These are phyloP conservation scores for Sporisorium sorghi DNA, from an alignment of 1,284 basidiomycete genomes.

Conservation along the genomic window DNA sequence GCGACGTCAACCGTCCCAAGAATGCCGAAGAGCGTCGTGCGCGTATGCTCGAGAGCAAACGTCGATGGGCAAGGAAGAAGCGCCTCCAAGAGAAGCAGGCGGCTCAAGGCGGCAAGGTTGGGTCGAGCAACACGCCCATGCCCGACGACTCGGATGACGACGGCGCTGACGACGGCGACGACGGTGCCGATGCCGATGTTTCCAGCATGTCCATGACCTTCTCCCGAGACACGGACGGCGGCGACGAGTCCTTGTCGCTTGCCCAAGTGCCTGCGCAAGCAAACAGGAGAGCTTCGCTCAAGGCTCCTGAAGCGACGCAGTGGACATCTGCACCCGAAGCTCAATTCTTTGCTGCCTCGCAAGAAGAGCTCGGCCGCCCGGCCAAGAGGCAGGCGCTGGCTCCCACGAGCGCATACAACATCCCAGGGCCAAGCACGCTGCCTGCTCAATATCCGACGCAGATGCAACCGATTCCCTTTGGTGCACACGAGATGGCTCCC, in stretches of 20 bases:
- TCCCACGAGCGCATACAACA: slow-evolving; percentile 29
- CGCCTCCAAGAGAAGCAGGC: slow-evolving; percentile 66
- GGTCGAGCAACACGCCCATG: slow-evolving; percentile 34
- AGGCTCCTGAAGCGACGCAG: slow-evolving; percentile 7
- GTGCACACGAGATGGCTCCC: slow-evolving; percentile 24
- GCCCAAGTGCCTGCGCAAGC: slow-evolving; percentile 7
- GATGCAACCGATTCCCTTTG: slow-evolving; percentile 14
- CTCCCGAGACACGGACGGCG: slow-evolving; percentile 7
- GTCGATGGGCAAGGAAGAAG: slow-evolving; percentile 73
- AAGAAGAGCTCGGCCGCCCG: slow-evolving; percentile 17
- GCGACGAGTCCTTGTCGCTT: slow-evolving; percentile 28
- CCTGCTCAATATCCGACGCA: slow-evolving; percentile 18
- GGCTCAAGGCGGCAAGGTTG: slow-evolving; percentile 33
- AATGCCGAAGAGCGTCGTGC: slow-evolving; percentile 72
- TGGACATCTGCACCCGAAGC: slow-evolving; percentile 14
- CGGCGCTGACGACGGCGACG: slow-evolving; percentile 26
- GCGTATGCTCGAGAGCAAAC: slow-evolving; percentile 72
- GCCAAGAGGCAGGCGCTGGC: slow-evolving; percentile 34
- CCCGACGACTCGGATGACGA: slow-evolving; percentile 37
- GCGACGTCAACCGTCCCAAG: slow-evolving; percentile 72
- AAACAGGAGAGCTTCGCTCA: slow-evolving; percentile 23
- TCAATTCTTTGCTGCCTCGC: slow-evolving; percentile 24
- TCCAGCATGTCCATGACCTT: slow-evolving; percentile 45
- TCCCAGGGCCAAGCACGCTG: slow-evolving; percentile 29
- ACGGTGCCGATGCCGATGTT: slow-evolving; percentile 44